phyloP scores from a whole-genome alignment of 257 asterid genomes.

The Lavandula angustifolia region DNA sequence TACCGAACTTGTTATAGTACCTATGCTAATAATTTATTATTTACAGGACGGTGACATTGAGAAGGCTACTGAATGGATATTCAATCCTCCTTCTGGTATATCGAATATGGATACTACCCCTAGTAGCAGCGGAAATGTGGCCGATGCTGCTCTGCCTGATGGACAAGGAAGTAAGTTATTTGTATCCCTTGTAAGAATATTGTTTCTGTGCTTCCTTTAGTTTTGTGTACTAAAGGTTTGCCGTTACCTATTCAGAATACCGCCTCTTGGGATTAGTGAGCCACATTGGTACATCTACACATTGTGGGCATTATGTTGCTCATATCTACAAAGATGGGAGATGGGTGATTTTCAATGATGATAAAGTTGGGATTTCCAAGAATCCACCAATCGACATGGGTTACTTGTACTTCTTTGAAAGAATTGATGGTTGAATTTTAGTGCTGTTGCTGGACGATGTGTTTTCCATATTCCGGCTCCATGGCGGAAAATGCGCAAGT shows the following conservation, averaged over 20 bases:
- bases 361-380: slow-evolving; percentile 80
- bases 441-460: slow-evolving; percentile 3
- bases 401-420: slow-evolving; percentile 88
- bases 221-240: neutral
- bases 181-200: slow-evolving; percentile 13
- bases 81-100: slow-evolving; percentile 59
- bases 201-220: neutral
- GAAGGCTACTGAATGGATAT: slow-evolving; percentile 95
- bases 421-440: slow-evolving; percentile 51
- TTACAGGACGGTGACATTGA: slow-evolving; percentile 85
- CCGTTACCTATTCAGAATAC: slow-evolving; percentile 43
- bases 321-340: slow-evolving; percentile 78
- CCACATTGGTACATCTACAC: slow-evolving; percentile 96
- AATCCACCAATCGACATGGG: slow-evolving; percentile 94
- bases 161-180: slow-evolving; percentile 90
- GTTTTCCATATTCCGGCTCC: too few relatives aligned
- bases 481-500: too few relatives aligned
- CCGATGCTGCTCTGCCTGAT: slow-evolving; percentile 69
- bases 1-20: neutral
- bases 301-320: slow-evolving; percentile 98
- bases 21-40: slow-evolving; percentile 5
- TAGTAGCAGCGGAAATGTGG: slow-evolving; percentile 50
- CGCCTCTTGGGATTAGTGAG: slow-evolving; percentile 61
- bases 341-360: slow-evolving; percentile 95
- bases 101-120: slow-evolving; percentile 59